Evolutionary conservation across 441 rosid species (phyloP), one percentile per base, ranked within the genome.

Genomic region (Manihot esculenta): DNA sequence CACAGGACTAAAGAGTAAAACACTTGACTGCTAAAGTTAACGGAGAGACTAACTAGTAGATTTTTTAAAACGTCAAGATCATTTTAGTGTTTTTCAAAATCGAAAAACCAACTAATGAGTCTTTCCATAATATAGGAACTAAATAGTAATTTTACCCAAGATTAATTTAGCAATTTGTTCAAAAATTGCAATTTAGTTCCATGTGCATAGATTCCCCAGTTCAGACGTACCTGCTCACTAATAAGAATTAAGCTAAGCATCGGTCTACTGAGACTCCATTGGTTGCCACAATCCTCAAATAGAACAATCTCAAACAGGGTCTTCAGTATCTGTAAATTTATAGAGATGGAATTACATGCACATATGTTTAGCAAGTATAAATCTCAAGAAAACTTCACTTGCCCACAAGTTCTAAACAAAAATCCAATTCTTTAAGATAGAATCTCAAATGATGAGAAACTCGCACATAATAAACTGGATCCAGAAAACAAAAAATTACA

Each of bases 231-330:
- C 93, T 93, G 97, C 74, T 93, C 96, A 70, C 83, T 93, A 53
- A 96, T 84, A 71, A 96, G 93, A 83, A 92, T 89, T 82, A 96
- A 85, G 85, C 97, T 91, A 76, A 96, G 80, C 94, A 96, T 93
- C 35, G 99, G 98, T 72, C 97, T 89, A 86, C 99, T 92, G 62
- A 96, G 93, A 82, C 98, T 96, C 99, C 99, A 96, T 69, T 91
- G 97, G 75, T 91, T 96, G 74, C 97, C 91, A 81, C 98, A 93
- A 70, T 96, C 99, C 85, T 96, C 99, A 57, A 96, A 91, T 62
- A 96, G 79, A 67, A 96, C 97, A 56, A 96, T 89, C 84, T 96
- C 99, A 73, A 96, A 91, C 64, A 96, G 83, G 23, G 98, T 88
- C 85, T 93, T 93, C 84, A 96, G 65, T 80, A 93, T 91, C 99